A percentile compares a stretch with the other conserved stretches of the same genome.
phyloP scores from a whole-genome alignment of 2,329 filamentous ascomycete species.

The Diplocarpon rosae region DNA sequence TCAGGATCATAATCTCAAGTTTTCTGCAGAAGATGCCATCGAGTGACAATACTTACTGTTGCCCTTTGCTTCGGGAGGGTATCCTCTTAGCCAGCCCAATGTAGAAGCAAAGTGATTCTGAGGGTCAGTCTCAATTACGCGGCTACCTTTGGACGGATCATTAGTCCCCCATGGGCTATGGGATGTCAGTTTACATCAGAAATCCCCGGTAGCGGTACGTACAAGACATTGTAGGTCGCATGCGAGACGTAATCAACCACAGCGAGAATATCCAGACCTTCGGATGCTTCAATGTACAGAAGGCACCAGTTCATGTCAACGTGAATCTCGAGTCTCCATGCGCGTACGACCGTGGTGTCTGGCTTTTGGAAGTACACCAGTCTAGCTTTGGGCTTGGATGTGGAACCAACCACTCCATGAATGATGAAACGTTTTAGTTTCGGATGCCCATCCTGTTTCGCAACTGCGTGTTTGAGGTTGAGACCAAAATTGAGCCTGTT shows the following conservation, averaged over 20 bases:
- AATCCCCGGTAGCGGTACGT: conserved; percentile 13
- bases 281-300: conserved; percentile 40
- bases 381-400: conserved; percentile 41
- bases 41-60: conserved; percentile 32
- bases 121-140: conserved; percentile 36
- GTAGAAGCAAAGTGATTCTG: conserved; percentile 36
- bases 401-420: conserved; percentile 37
- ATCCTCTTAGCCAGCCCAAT: conserved; percentile 43
- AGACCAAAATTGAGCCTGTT: no score
- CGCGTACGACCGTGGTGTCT: conserved; percentile 29
- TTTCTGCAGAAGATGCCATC: no score
- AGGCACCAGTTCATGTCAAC: conserved; percentile 46
- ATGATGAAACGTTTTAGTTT: conserved; percentile 25
- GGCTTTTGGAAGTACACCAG: conserved; percentile 43
- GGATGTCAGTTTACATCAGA: not conserved
- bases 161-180: conserved; percentile 41
- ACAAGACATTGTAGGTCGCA: conserved; percentile 44
- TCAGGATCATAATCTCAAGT: no score
- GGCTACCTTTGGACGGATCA: conserved; percentile 40
- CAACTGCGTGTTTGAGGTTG: no score
- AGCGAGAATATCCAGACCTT: conserved; percentile 36
- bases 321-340: conserved; percentile 50
- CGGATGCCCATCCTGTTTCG: no score
- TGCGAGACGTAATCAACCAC: conserved; percentile 48
- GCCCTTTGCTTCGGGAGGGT: conserved; percentile 41